Conservation (phyloP, 192 early-diverging fungal genomes). For the Lobulomyces angularis region DNA sequence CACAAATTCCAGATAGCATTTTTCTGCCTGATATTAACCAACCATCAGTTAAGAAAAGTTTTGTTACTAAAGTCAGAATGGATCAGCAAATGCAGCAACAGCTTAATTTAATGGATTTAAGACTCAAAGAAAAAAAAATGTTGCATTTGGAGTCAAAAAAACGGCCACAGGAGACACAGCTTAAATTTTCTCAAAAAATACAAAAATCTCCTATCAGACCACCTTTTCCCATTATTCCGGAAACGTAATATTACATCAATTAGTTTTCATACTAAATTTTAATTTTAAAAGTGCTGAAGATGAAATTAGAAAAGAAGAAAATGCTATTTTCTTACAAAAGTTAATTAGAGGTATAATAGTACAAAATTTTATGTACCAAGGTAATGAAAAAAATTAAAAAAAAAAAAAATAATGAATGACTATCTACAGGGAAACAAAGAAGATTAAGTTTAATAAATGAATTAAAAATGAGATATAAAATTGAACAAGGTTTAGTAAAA, state of each 20-base stretch:
- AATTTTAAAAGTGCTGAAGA: conserved; percentile 13
- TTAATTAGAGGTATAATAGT: conserved; percentile 39
- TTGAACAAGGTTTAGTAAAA: conserved; percentile 16
- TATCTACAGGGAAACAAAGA: conserved; percentile 28
- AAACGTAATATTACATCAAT: conserved; percentile 14
- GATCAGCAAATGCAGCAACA: conserved; percentile 33
- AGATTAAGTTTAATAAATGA: conserved; percentile 40
- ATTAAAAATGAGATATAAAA: conserved; percentile 32
- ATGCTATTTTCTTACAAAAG: conserved; percentile 37
- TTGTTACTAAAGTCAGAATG: conserved; percentile 7
- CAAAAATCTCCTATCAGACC: conserved; percentile 40
- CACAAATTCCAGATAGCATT: too few relatives aligned
- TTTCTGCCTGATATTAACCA: not conserved
- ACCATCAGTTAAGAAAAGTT: not conserved
- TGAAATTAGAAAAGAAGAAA: conserved; percentile 34
- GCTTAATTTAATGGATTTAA: conserved; percentile 32
- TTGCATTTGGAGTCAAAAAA: conserved; percentile 6
- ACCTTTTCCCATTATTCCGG: conserved; percentile 27
- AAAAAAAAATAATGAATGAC: not conserved
- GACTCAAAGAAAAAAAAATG: conserved; percentile 29
- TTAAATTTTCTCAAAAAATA: conserved; percentile 31
- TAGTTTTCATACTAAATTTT: not conserved
- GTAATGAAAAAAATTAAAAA: conserved; percentile 10
- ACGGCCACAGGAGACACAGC: too few relatives aligned
- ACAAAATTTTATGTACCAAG: conserved; percentile 47